Evolutionary conservation across 164 flowering plant genomes (phyloP).

Genomic region (Vitis rotundifolia): DNA sequence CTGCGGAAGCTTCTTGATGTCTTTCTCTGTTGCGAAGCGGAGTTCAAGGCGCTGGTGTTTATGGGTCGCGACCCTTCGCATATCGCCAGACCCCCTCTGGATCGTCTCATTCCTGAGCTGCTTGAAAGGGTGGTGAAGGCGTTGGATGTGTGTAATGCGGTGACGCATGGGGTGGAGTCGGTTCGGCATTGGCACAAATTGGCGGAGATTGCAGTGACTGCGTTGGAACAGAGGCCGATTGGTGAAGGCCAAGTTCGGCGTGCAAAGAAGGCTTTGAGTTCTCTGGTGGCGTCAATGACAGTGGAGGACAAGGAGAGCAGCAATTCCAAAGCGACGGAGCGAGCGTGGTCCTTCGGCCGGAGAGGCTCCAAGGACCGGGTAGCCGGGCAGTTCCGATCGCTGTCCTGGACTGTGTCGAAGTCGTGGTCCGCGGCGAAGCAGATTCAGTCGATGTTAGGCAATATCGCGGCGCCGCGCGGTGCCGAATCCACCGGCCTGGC

Average conservation of each 20-base stretch:
- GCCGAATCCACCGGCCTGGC: constrained; percentile 54
- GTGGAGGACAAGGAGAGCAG: constrained; percentile 44
- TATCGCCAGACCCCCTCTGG: constrained; percentile 57
- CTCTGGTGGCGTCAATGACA: constrained; percentile 39
- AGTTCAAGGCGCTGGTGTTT: constrained; percentile 65
- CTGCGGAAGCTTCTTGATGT: constrained; percentile 65
- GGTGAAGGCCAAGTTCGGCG: constrained; percentile 70
- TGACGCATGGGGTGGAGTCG: constrained; percentile 57
- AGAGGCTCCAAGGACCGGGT: constrained; percentile 34
- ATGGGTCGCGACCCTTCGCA: constrained; percentile 64
- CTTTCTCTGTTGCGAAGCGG: constrained; percentile 74
- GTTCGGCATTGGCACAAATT: constrained; percentile 50
- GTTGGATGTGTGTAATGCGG: constrained; percentile 67
- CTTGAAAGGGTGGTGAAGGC: constrained; percentile 66
- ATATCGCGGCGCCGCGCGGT: constrained; percentile 62
- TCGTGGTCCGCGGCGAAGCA: constrained; percentile 86
- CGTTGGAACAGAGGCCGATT: constrained; percentile 47
- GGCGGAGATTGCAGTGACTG: constrained; percentile 54
- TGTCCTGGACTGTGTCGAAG: constrained; percentile 53
- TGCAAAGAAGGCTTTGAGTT: constrained; percentile 48
- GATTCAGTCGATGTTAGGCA: constrained; percentile 67
- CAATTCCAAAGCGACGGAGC: constrained; percentile 38
- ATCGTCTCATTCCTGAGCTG: constrained; percentile 61
- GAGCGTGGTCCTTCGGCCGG: constrained; percentile 68
- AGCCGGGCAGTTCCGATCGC: constrained; percentile 27